Conservation (phyloP, 2,329 filamentous ascomycete genomes). For the Byssoonygena ceratinophila region DNA sequence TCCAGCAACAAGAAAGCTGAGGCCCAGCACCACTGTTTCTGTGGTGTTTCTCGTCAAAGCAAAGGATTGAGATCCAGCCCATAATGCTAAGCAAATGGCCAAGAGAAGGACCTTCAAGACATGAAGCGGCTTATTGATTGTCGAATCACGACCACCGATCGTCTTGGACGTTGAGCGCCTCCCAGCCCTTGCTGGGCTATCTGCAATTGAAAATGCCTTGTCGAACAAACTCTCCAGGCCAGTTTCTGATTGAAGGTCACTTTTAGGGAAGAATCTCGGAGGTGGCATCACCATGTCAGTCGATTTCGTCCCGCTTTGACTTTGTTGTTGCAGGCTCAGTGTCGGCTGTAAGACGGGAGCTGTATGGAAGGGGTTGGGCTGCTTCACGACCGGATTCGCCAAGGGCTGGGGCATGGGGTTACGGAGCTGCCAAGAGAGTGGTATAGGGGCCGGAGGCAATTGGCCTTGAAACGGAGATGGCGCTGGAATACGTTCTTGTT, state of each 20-base stretch:
- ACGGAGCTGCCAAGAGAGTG: conserved; percentile 33
- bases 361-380: conserved; percentile 31
- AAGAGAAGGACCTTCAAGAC: conserved; percentile 15
- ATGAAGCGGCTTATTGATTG: conserved; percentile 9
- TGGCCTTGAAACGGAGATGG: conserved; percentile 37
- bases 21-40: conserved; percentile 31
- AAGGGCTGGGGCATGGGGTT: conserved; percentile 23
- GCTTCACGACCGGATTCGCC: conserved; percentile 29
- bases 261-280: conserved; percentile 37
- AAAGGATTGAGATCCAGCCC: conserved; percentile 27
- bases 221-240: conserved; percentile 40
- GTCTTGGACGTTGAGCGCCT: conserved; percentile 16
- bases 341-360: conserved; percentile 22
- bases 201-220: conserved; percentile 33
- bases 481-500: conserved; percentile 23
- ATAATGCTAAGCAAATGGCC: conserved; percentile 23
- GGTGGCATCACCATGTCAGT: conserved; percentile 31
- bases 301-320: conserved; percentile 13
- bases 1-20: conserved; percentile 32
- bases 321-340: not conserved
- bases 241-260: conserved; percentile 35
- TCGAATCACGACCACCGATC: conserved; percentile 20
- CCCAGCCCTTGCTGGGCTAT: conserved; percentile 26
- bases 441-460: conserved; percentile 32
- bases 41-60: conserved; percentile 30